Evolutionary conservation across 805 yeast genomes (phyloP).

Genomic region (Metahyphopichia silvanorum): DNA sequence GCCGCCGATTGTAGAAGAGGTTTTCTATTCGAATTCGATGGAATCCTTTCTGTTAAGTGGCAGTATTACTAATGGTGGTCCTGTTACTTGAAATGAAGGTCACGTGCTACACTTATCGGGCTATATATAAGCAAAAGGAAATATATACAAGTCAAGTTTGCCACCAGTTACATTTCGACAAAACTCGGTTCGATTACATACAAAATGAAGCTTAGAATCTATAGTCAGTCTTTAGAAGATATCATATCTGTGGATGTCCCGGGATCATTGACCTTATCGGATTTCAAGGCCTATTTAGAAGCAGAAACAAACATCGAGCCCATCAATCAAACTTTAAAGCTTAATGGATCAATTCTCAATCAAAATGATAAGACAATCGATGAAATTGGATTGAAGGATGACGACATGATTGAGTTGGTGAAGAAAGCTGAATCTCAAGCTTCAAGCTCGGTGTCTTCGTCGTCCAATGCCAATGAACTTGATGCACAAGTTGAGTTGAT

Average conservation of each 20-base stretch:
- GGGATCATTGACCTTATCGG: conserved; percentile 58
- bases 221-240: conserved; percentile 19
- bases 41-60: too few relatives aligned
- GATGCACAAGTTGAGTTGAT: conserved; percentile 42
- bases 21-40: too few relatives aligned
- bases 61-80: too few relatives aligned
- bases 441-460: conserved; percentile 7
- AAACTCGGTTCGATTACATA: too few relatives aligned
- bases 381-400: conserved; percentile 48
- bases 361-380: conserved; percentile 33
- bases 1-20: too few relatives aligned
- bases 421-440: conserved; percentile 13
- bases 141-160: too few relatives aligned
- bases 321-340: conserved; percentile 44
- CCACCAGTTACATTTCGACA: too few relatives aligned
- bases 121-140: too few relatives aligned
- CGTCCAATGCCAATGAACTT: conserved; percentile 5
- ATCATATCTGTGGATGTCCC: conserved; percentile 58
- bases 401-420: conserved; percentile 53
- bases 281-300: conserved; percentile 69
- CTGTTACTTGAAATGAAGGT: too few relatives aligned
- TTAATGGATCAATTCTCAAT: conserved; percentile 42
- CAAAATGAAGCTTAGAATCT: conserved; percentile 27
- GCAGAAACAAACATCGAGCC: conserved; percentile 60
- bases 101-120: too few relatives aligned